A percentile compares a stretch with the other conserved stretches of the same genome.
Conservation (phyloP, 139 green algal genomes). For the Chloropicon primus region DNA sequence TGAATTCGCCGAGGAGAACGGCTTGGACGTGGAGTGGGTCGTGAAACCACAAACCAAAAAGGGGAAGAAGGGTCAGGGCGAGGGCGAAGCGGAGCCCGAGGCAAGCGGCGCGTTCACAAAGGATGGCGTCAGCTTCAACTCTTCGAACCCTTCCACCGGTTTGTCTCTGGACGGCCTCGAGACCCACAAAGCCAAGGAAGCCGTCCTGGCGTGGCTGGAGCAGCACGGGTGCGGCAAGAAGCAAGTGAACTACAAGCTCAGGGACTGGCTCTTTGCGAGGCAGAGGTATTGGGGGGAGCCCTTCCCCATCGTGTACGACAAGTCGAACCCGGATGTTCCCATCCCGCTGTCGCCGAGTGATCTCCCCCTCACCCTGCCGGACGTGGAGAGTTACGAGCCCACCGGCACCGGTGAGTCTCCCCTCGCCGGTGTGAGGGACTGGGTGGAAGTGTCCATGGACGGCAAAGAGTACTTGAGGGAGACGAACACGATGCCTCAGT, state of each 20-base stretch:
- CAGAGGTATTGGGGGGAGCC: constrained; percentile 99
- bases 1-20: constrained; percentile 74
- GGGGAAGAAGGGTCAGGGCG: background rate
- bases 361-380: constrained; percentile 78
- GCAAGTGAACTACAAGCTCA: constrained; percentile 92
- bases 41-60: constrained; percentile 12
- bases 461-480: constrained; percentile 46
- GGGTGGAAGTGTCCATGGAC: constrained; percentile 45
- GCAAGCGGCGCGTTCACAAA: constrained; percentile 28
- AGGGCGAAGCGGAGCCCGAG: constrained; percentile 42
- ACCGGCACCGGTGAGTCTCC: constrained; percentile 67
- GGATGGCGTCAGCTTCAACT: constrained; percentile 44
- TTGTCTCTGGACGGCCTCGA: constrained; percentile 62
- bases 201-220: constrained; percentile 40
- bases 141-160: constrained; percentile 16
- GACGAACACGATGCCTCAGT: constrained; percentile 96
- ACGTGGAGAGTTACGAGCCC: constrained; percentile 80
- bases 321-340: constrained; percentile 26
- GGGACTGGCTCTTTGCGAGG: constrained; percentile 96
- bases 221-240: constrained; percentile 17
- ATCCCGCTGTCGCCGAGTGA: constrained; percentile 52
- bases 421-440: constrained; percentile 61
- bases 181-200: constrained; percentile 23
- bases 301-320: constrained; percentile 83
- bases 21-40: constrained; percentile 47